Evolutionary conservation across 2,329 filamentous ascomycete genomes (phyloP), one percentile per base, ranked within the genome.

Genomic region (Arthrobotrys conoides): DNA sequence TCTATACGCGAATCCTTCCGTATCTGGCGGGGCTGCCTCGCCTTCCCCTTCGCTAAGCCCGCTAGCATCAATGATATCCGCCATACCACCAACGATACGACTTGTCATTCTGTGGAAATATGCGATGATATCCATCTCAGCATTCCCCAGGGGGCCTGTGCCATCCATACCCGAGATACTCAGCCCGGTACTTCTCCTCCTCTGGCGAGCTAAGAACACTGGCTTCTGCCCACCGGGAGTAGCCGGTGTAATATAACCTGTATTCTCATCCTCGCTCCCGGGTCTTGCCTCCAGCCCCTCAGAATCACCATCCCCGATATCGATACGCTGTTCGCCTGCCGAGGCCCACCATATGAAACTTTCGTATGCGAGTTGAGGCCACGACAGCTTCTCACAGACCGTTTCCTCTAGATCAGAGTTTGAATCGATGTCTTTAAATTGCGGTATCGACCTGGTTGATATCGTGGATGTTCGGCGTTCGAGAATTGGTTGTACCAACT

Each of bases 331-430:
- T 84, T 96, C 93, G 73, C 92, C 93, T 0, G 93, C 92, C 16
- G 91, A 93, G 1, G 93, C 92, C 93, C 93, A 96, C 93, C 93
- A 96, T 88, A 95, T 93, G 86, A 95, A 94, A 24, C 91, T 91
- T 69, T 89, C 90, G 84, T 95, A 96, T 4, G 93, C 93, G 27
- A 95, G 88, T 0, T 91, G 90, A 0, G 91, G 87, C 93, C 90
- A 92, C 49, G 88, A 90, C 48, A 88, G 83, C 0, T 90, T 90
- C 82, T 92, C 90, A 24, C 82, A 82, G 12, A 81, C 80, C 0
- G 68, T 66, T 49, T 82, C 81, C 46, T 91, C 86, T 68, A 85
- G 84, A 71, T 90, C 89, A 16, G 80, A 76, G 46, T 76, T 67
- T 36, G 83, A 83, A 24, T 88, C 85, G n/a, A 75, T 70, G 33